phyloP scores from a whole-genome alignment of 257 asterid species.

The Pogostemon cablin region DNA sequence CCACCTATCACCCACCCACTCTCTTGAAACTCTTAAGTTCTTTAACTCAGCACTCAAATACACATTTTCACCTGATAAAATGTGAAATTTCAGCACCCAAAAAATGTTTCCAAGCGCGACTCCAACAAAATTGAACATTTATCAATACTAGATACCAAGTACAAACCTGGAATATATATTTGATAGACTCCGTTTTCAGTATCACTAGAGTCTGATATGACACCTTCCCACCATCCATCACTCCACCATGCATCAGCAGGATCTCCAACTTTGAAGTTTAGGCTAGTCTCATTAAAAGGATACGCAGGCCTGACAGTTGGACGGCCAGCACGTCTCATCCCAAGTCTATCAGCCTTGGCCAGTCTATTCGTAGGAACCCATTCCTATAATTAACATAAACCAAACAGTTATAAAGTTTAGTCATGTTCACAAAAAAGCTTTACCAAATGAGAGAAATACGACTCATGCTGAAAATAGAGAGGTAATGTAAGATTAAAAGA shows the following conservation, averaged over 20 bases:
- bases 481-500: constrained; percentile 10
- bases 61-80: constrained; percentile 75
- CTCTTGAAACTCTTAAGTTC: constrained; percentile 77
- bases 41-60: constrained; percentile 50
- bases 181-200: constrained; percentile 49
- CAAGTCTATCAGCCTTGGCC: constrained; percentile 80
- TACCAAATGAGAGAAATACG: background rate
- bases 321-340: constrained; percentile 75
- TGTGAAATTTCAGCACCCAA: background rate
- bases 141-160: background rate
- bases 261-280: constrained; percentile 63
- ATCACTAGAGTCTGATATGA: constrained; percentile 46
- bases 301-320: constrained; percentile 70
- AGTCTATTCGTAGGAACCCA: constrained; percentile 75
- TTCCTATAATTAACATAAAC: constrained; percentile 53
- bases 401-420: background rate
- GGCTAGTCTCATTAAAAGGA: constrained; percentile 39
- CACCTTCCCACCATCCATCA: constrained; percentile 99
- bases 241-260: constrained; percentile 96
- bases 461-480: background rate
- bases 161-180: constrained; percentile 80
- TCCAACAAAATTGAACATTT: too few species aligned
- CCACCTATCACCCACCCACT: constrained; percentile 89
- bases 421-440: constrained; percentile 14
- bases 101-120: too few species aligned